phyloP scores from a whole-genome alignment of 345 rosid species.

The Triadica sebifera region DNA sequence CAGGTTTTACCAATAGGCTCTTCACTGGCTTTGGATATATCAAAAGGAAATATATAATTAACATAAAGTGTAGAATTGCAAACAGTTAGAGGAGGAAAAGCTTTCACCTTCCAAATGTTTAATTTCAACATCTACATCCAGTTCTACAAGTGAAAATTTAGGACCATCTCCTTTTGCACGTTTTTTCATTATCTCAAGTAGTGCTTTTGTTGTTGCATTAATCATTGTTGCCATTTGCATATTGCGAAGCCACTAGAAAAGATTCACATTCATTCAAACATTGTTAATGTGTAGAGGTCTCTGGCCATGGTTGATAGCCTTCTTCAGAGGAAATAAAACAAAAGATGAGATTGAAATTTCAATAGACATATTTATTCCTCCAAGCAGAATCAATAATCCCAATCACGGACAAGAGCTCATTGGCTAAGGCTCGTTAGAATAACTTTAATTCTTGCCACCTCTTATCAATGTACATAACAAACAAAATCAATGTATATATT shows the following conservation, averaged over 20 bases:
- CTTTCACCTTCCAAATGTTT: background rate
- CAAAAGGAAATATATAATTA: background rate
- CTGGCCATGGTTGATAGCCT: conserved; percentile 10
- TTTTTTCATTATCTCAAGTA: conserved; percentile 16
- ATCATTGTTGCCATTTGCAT: background rate
- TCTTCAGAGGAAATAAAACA: background rate
- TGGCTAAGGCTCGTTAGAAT: background rate
- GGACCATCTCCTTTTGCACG: conserved; percentile 16
- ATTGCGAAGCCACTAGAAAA: conserved; percentile 3
- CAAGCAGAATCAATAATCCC: background rate
- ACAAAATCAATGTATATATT: too few species aligned
- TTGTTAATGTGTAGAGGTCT: conserved; percentile 13
- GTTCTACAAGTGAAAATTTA: background rate
- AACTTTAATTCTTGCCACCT: too few species aligned
- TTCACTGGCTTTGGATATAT: background rate
- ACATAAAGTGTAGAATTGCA: conserved; percentile 1
- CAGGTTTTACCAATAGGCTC: conserved; percentile 10
- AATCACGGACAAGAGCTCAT: background rate
- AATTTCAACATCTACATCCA: background rate
- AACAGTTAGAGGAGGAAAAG: conserved; percentile 8
- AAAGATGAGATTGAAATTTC: conserved; percentile 1
- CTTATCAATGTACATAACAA: too few species aligned
- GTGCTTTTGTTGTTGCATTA: conserved; percentile 12
- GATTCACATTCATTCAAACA: background rate
- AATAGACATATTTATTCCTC: background rate